Evolutionary conservation across 2,329 filamentous ascomycete genomes (phyloP).

Genomic region (Pseudopithomyces maydicus): DNA sequence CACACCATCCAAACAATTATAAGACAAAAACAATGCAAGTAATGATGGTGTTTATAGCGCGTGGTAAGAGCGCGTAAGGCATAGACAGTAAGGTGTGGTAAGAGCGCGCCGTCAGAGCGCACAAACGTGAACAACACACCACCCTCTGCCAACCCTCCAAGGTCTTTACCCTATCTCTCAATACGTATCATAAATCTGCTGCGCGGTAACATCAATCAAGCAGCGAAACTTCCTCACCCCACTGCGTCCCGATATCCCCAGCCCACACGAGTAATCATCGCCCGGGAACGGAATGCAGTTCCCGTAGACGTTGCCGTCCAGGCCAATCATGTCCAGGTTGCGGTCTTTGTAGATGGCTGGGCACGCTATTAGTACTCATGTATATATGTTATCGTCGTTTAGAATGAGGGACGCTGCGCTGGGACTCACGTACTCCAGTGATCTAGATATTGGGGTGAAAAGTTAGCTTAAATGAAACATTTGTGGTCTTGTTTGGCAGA

Average conservation of each 20-base stretch:
- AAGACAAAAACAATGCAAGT: too few relatives aligned
- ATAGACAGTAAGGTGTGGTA: too few relatives aligned
- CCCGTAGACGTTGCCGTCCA: not conserved
- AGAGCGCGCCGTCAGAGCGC: too few relatives aligned
- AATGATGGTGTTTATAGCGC: too few relatives aligned
- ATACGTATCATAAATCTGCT: not conserved
- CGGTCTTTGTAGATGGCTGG: slow-evolving; percentile 1
- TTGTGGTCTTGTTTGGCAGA: too few relatives aligned
- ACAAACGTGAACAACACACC: not conserved
- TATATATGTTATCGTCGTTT: too few relatives aligned
- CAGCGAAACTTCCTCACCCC: not conserved
- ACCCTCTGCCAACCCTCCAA: not conserved
- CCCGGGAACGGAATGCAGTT: not conserved
- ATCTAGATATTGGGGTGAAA: not conserved
- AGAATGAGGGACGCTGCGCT: too few relatives aligned
- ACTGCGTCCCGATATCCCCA: not conserved
- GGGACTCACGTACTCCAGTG: not conserved
- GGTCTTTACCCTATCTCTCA: not conserved
- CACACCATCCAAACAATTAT: too few relatives aligned
- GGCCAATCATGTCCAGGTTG: not conserved
- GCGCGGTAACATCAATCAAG: not conserved
- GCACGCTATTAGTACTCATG: not conserved
- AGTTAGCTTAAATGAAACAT: too few relatives aligned
- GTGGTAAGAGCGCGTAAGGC: too few relatives aligned
- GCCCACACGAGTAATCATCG: not conserved